Conservation (phyloP, 208 protist species). For the Acanthamoeba triangularis region DNA sequence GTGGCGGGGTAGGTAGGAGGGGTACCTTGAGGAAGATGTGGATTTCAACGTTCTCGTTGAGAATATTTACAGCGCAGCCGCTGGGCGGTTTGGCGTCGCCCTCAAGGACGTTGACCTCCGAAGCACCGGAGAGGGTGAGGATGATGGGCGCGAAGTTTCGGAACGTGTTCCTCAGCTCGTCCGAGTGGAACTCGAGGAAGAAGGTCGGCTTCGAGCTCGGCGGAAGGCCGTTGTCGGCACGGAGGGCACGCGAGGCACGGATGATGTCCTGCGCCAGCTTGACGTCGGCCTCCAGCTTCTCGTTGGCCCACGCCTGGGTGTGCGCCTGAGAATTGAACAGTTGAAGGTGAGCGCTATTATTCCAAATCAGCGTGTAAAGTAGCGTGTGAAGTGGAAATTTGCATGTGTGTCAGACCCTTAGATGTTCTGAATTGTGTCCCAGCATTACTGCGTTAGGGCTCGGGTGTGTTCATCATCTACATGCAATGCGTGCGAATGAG, state of each 20-base stretch:
- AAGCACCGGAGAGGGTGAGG: constrained; percentile 36
- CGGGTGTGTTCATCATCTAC: neutral
- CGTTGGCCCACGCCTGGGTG: constrained; percentile 45
- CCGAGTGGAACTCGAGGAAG: constrained; percentile 58
- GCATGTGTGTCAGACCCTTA: constrained; percentile 9
- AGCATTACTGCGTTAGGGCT: constrained; percentile 37
- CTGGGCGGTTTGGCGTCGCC: constrained; percentile 16
- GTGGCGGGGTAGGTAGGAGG: neutral
- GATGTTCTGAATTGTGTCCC: constrained; percentile 59
- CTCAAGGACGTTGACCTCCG: constrained; percentile 62
- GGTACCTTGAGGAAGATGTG: constrained; percentile 78
- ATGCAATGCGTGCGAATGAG: neutral
- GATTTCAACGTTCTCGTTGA: constrained; percentile 71
- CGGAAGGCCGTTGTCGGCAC: constrained; percentile 24
- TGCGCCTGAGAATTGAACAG: neutral
- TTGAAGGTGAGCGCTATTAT: neutral
- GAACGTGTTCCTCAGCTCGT: constrained; percentile 30
- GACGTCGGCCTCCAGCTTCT: constrained; percentile 52
- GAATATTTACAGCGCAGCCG: constrained; percentile 77
- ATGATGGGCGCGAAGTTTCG: constrained; percentile 49
- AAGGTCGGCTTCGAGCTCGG: neutral
- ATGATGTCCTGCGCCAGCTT: constrained; percentile 69
- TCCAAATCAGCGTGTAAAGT: neutral
- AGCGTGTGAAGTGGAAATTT: neutral
- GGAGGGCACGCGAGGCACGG: constrained; percentile 22